Percentiles rank a stretch among this genome's conserved stretches.
Conservation (phyloP, 352 stramenopile species). For the Pelagophyceae sp. region DNA sequence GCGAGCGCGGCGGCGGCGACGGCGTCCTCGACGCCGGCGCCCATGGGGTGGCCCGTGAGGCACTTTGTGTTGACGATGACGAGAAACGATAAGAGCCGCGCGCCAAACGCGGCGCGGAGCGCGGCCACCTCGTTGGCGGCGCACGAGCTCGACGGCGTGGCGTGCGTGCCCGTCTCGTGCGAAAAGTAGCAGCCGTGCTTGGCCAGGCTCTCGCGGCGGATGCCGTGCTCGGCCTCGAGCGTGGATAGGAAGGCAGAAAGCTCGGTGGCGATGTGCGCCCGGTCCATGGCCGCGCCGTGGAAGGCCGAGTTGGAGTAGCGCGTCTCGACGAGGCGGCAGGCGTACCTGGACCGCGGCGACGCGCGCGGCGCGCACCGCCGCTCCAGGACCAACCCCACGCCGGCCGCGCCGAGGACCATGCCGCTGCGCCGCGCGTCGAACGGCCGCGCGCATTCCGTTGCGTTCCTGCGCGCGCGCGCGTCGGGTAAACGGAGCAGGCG, state of each 20-base stretch:
- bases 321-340: constrained; percentile 47
- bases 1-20: constrained; percentile 77
- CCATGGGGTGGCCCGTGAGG: constrained; percentile 90
- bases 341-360: constrained; percentile 28
- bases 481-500: too few relatives aligned
- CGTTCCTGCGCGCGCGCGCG: too few relatives aligned
- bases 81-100: constrained; percentile 54
- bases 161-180: constrained; percentile 91
- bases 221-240: constrained; percentile 76
- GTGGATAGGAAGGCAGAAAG: constrained; percentile 72
- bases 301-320: constrained; percentile 90
- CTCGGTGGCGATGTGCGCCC: constrained; percentile 81
- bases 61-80: constrained; percentile 83
- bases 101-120: constrained; percentile 63
- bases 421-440: constrained; percentile 82
- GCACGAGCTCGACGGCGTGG: constrained; percentile 76
- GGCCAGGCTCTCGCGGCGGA: constrained; percentile 77
- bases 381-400: constrained; percentile 54
- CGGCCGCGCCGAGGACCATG: constrained; percentile 84
- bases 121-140: constrained; percentile 80
- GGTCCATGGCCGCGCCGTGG: constrained; percentile 83
- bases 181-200: constrained; percentile 88
- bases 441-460: constrained; percentile 57
- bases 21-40: constrained; percentile 89
- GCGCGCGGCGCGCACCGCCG: constrained; percentile 29